Evolutionary conservation across 2,329 filamentous ascomycete genomes (phyloP).

Genomic region (Penicillium expansum): DNA sequence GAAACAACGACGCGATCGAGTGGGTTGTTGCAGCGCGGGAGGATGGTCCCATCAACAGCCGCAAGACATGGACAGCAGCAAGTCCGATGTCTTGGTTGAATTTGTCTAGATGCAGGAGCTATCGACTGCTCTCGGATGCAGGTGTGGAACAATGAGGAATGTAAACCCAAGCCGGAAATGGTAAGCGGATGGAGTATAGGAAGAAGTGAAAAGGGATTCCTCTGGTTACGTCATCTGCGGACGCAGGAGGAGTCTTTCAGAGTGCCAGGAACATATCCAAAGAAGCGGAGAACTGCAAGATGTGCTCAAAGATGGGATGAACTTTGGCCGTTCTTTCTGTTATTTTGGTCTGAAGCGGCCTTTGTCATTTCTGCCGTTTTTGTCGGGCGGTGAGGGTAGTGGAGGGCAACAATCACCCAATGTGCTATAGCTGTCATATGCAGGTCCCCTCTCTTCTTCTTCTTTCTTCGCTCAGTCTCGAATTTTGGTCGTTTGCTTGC

Average conservation of each 20-base stretch:
- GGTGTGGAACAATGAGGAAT: slow-evolving; percentile 20
- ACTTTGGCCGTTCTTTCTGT: slow-evolving; percentile 10
- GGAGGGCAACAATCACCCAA: slow-evolving; percentile 23
- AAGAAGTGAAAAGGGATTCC: slow-evolving; percentile 1
- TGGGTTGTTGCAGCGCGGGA: slow-evolving; percentile 13
- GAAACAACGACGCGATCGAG: slow-evolving; percentile 18
- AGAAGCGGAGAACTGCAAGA: slow-evolving; percentile 5
- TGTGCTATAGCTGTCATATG: slow-evolving; percentile 13
- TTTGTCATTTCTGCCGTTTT: slow-evolving; percentile 22
- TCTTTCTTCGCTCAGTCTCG: neutral
- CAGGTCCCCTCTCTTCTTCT: neutral
- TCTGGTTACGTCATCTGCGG: slow-evolving; percentile 11
- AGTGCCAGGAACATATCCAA: slow-evolving; percentile 7
- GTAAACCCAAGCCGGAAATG: slow-evolving; percentile 24
- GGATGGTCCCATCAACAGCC: slow-evolving; percentile 16
- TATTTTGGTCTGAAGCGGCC: slow-evolving; percentile 23
- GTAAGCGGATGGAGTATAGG: slow-evolving; percentile 14
- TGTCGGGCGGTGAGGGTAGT: slow-evolving; percentile 24
- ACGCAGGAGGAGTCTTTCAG: slow-evolving; percentile 10
- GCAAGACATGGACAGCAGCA: slow-evolving; percentile 10
- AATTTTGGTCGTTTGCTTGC: neutral
- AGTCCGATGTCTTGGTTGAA: neutral
- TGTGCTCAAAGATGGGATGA: neutral
- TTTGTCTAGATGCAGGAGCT: slow-evolving; percentile 1
- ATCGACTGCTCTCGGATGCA: slow-evolving; percentile 8